Base-by-base conservation (phyloP, 768 basidiomycete species). In the Hypholoma fasciculare region DNA sequence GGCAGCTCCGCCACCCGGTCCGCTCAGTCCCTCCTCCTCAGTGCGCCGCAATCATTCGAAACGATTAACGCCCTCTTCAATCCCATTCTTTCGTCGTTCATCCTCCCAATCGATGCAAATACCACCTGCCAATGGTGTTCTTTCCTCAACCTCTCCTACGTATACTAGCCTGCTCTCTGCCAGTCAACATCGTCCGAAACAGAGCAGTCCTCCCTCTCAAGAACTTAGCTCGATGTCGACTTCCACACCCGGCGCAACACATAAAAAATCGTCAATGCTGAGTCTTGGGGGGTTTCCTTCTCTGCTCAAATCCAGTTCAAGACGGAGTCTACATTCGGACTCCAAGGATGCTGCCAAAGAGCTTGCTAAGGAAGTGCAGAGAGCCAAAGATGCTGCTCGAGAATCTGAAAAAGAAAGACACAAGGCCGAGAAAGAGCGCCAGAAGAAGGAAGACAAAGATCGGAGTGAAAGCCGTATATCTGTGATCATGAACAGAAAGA, bases 51-150 rank as follows among this genome's bases (percentile, higher is more conserved):
- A 83, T 27, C 85, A 87, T 57, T 86, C 86, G 17, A 94, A 88
- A 70, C 87, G 94, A 58, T 83, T 94, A 47, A 95, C 94, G 1
- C 94, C 94, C 1, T 94, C 92, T 26, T 91, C 92, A 13, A 96
- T 96, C 58, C 94, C 94, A 2, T 96, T 96, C 74, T 96, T 96
- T 78, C 85, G 92, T 44, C 88, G 94, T 37, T 94, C 93, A 7
- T 91, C 92, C 26, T 95, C 94, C 7, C 90, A 94, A 67, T 92
- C 90, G 13, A 88, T 92, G 82, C 88, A 92, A 61, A 71, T 87
- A 23, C 82, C 83, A 7, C 67, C 79, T 26, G 72, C 79, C 43
- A 65, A 52, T 57, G 64, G 61, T 14, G 76, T 78, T 3, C 71
- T 78, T 8, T 76, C 82, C 4, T 81, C 89, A 12, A 78, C 84